These are phyloP conservation scores for Ceratocystis ficicola DNA, from an alignment of 2,329 filamentous ascomycete genomes.

Conservation along the genomic window DNA sequence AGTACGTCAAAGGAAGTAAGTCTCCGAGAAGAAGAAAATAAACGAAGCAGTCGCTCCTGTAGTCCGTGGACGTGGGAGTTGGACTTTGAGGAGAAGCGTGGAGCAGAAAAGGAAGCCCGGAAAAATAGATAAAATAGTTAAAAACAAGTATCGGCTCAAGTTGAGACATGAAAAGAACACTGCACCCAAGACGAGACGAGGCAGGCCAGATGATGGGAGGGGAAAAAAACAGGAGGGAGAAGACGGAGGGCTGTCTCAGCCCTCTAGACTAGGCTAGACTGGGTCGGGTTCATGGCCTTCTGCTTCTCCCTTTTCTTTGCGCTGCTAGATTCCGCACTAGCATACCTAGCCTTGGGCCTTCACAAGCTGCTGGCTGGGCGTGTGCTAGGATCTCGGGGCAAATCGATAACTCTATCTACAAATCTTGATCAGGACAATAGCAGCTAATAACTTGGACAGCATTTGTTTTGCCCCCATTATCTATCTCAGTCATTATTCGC, in stretches of 20 bases:
- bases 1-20: not conserved
- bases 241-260: too few species aligned
- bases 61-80: not conserved
- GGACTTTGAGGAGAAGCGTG: too few species aligned
- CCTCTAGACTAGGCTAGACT: too few species aligned
- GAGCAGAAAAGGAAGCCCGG: too few species aligned
- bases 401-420: slow-evolving; percentile 6
- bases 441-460: not conserved
- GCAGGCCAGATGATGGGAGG: too few species aligned
- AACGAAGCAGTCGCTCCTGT: not conserved
- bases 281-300: not conserved
- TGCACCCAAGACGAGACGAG: too few species aligned
- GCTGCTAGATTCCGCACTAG: not conserved
- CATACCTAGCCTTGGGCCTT: not conserved
- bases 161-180: too few species aligned
- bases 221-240: too few species aligned
- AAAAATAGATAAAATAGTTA: too few species aligned
- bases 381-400: not conserved
- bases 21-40: not conserved
- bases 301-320: not conserved
- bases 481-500: not conserved
- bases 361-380: not conserved
- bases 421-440: not conserved
- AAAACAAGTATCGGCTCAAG: too few species aligned
- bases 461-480: not conserved